A percentile compares a stretch with the other conserved stretches of the same genome.
These are phyloP conservation scores for Priceomyces fermenticarens DNA, from an alignment of 805 yeast species.

Conservation along the genomic window DNA sequence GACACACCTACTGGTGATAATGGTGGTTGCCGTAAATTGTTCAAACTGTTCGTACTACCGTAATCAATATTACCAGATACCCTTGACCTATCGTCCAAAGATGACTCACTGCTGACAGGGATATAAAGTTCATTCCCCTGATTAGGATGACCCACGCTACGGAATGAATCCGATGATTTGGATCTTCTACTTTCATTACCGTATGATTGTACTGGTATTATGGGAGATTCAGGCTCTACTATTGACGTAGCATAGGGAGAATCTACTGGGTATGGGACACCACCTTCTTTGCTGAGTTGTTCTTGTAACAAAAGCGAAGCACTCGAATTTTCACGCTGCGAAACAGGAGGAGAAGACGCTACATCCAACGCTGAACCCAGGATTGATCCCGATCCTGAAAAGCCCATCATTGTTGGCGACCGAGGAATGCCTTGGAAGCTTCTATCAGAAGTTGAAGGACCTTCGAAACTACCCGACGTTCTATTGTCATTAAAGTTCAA, in stretches of 20 bases:
- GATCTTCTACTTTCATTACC: too few species aligned
- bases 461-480: background rate
- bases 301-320: background rate
- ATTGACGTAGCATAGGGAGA: background rate
- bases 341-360: too few species aligned
- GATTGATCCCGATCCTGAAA: background rate
- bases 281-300: background rate
- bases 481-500: slow-evolving; percentile 7
- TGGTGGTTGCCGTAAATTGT: slow-evolving; percentile 1
- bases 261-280: background rate
- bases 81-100: too few species aligned
- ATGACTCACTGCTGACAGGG: too few species aligned
- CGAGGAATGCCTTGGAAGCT: background rate
- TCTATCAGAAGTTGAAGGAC: too few species aligned
- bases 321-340: background rate
- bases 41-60: background rate
- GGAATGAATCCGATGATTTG: too few species aligned
- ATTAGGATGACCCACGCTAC: too few species aligned
- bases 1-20: slow-evolving; percentile 7
- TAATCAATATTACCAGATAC: background rate
- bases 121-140: too few species aligned
- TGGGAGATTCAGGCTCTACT: background rate
- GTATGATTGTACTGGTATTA: too few species aligned
- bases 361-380: background rate
- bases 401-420: background rate